A percentile compares a stretch with the other conserved stretches of the same genome.
Conservation (phyloP, 495 filamentous ascomycete species). For the Trichoderma gamsii region DNA sequence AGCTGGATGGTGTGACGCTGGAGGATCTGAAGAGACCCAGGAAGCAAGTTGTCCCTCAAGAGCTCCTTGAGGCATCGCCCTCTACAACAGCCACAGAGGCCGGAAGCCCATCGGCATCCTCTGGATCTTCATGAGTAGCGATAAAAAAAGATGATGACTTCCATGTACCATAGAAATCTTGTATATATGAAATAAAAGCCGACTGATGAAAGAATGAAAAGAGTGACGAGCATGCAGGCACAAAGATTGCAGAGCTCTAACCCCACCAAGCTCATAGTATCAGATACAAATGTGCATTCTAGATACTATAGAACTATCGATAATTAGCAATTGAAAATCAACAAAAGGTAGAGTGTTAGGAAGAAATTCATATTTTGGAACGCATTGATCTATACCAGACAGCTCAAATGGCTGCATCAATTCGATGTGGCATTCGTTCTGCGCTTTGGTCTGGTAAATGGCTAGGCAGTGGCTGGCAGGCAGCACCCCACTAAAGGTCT, state of each 20-base stretch:
- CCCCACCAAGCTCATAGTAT: too few relatives aligned
- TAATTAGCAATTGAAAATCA: too few relatives aligned
- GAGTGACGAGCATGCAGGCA: background rate
- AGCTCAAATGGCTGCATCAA: too few relatives aligned
- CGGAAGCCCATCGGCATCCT: background rate
- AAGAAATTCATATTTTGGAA: too few relatives aligned
- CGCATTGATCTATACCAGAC: too few relatives aligned
- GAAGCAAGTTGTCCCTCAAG: conserved; percentile 50
- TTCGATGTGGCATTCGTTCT: too few relatives aligned
- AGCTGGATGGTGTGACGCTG: conserved; percentile 75
- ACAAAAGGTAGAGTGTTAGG: too few relatives aligned
- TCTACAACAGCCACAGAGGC: conserved; percentile 17
- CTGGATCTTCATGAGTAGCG: background rate
- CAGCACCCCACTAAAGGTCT: background rate
- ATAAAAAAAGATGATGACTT: background rate
- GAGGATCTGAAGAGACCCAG: conserved; percentile 72
- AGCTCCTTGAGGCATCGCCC: conserved; percentile 16
- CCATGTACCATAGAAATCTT: conserved; percentile 9
- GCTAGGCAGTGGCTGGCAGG: background rate
- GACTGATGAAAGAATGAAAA: background rate
- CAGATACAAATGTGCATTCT: too few relatives aligned
- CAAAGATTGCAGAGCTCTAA: background rate
- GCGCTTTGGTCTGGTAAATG: background rate
- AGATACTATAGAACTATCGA: too few relatives aligned
- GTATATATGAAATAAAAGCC: conserved; percentile 8